Evolutionary conservation across 1,284 basidiomycete genomes (phyloP), one percentile per base, ranked within the genome.

Genomic region (Boletus mariae): DNA sequence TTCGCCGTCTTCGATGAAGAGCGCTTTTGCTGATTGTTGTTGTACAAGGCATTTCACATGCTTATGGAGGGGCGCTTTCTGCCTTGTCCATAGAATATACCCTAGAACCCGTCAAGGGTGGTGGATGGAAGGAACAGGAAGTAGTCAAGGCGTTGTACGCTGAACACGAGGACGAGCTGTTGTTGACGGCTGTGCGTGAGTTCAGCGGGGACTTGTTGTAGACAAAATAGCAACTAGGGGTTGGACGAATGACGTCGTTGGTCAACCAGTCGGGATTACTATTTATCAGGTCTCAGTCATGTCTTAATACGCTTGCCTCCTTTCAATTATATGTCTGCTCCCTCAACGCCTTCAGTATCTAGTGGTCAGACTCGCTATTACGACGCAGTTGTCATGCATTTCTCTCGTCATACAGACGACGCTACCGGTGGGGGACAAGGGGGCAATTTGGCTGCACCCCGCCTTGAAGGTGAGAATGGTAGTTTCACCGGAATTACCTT

Each of bases 1-100:
- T 53, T 52, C 45, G 20, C 28, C 25, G 42, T 9, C 32, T 10
- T 1, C 17, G 20, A 13, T 28, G 29, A 15, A 26, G 20, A 5
- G 20, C 20, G 15, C 13, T 17, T 11, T 53, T 45, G 13, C 40
- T 65, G 35, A 56, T 12, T 26, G 31, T 45, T 12, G 13, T 31
- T 23, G 11, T 17, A 23, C 50, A 20, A 84, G 92, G 93, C 35
- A 96, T 97, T 54, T 94, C 93, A 2, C 89, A 89, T 64, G 94
- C 93, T 1, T 98, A 97, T 64, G 92, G 92, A n/a, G 94, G 94
- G 9, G 84, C 83, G 0, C 74, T 95, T 6, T 94, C 92, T 1
- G 92, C 94, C 1, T 73, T 97, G 13, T 90, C 90, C 25, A 85
- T 97, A 52, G 77, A 86, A 35, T 95, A 96, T 70, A 84, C 83